A percentile compares a stretch with the other conserved stretches of the same genome.
Evolutionary conservation across 768 basidiomycete species (phyloP).

Genomic region (Rhodotorula kratochvilovae): DNA sequence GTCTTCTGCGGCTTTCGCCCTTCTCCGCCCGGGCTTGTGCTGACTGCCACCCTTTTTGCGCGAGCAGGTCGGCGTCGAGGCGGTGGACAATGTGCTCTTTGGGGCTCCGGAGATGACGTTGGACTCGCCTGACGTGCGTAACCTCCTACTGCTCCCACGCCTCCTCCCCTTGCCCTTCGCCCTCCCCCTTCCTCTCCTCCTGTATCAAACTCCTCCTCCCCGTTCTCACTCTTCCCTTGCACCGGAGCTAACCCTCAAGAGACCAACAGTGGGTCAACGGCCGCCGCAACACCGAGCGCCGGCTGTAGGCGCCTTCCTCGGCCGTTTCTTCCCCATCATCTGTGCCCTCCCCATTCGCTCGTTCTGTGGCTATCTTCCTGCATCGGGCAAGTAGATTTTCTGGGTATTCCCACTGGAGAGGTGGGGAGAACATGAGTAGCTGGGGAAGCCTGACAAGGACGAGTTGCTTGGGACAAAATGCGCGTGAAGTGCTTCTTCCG

Average conservation of each 20-base stretch:
- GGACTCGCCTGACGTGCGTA: conserved; percentile 34
- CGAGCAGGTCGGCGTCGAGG: conserved; percentile 49
- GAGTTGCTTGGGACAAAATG: too few species aligned
- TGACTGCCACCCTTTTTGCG: not conserved
- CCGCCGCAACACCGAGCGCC: conserved; percentile 44
- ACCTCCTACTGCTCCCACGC: not conserved
- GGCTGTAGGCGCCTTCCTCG: conserved; percentile 10
- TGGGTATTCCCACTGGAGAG: too few species aligned
- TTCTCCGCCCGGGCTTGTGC: not conserved
- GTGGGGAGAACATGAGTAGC: too few species aligned
- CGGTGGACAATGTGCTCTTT: conserved; percentile 45
- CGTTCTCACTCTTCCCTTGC: conserved; percentile 3
- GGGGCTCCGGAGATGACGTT: conserved; percentile 29
- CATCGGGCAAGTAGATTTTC: not conserved
- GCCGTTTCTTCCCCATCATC: not conserved
- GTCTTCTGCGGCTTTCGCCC: not conserved
- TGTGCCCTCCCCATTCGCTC: not conserved
- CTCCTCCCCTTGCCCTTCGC: too few species aligned
- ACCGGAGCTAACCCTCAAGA: too few species aligned
- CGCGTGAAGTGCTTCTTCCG: too few species aligned
- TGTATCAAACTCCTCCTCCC: conserved; percentile 1
- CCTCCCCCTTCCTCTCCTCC: not conserved
- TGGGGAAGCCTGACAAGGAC: too few species aligned
- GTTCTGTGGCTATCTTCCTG: not conserved
- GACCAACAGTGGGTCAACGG: conserved; percentile 41